phyloP scores from a whole-genome alignment of 2,329 filamentous ascomycete species.

The Cladosporium sp. region DNA sequence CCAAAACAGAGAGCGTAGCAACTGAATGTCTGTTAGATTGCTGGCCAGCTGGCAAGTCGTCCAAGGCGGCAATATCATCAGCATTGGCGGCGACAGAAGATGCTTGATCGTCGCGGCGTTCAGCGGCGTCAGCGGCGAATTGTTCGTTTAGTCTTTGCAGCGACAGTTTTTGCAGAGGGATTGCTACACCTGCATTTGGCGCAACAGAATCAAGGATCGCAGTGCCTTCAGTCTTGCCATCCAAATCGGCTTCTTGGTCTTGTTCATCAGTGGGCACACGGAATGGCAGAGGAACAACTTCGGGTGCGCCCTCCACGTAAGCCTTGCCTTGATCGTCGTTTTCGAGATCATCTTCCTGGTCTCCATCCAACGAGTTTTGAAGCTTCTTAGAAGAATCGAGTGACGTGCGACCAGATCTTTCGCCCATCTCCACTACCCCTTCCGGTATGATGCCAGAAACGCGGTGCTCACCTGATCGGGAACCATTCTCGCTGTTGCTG shows the following conservation, averaged over 20 bases:
- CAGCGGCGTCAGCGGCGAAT: conserved; percentile 31
- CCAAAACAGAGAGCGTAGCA: not conserved
- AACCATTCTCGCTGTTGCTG: conserved; percentile 5
- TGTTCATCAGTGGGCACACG: conserved; percentile 43
- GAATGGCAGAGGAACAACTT: conserved; percentile 20
- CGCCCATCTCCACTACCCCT: not conserved
- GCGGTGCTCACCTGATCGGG: not conserved
- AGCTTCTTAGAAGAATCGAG: not conserved
- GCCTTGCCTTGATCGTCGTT: not conserved
- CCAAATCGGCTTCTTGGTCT: conserved; percentile 21
- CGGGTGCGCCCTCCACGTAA: conserved; percentile 17
- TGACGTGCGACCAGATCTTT: not conserved
- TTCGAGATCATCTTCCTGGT: not conserved
- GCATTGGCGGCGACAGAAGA: conserved; percentile 57
- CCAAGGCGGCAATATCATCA: conserved; percentile 60
- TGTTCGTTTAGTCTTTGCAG: conserved; percentile 23
- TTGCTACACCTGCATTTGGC: not conserved
- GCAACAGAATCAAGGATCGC: conserved; percentile 23
- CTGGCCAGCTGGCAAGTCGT: conserved; percentile 28
- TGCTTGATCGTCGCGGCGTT: conserved; percentile 44
- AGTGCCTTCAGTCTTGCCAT: not conserved
- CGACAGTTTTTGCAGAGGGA: conserved; percentile 17
- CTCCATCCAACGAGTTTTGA: not conserved
- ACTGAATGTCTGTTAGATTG: not conserved
- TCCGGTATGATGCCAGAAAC: not conserved